Evolutionary conservation across 2,329 filamentous ascomycete species (phyloP).

Genomic region (Orbilia brochopaga): DNA sequence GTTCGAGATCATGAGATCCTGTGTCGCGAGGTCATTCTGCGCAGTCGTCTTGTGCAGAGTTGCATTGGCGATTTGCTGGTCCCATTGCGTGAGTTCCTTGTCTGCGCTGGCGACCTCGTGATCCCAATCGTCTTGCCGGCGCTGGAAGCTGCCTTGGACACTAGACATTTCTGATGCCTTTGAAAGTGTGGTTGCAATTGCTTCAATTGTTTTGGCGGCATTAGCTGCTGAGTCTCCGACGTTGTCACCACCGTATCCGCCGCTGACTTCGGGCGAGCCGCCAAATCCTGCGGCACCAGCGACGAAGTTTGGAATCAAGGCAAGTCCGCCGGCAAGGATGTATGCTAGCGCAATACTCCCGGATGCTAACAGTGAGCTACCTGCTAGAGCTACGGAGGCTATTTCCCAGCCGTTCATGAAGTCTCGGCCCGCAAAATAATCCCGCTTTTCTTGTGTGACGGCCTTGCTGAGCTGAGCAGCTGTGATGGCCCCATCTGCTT

Average conservation of each 20-base stretch:
- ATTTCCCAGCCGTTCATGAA: slow-evolving; percentile 9
- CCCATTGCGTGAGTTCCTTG: slow-evolving; percentile 10
- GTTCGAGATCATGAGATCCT: slow-evolving; percentile 16
- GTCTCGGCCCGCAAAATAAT: neutral
- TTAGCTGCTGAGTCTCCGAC: neutral
- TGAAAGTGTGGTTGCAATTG: neutral
- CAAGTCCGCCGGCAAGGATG: neutral
- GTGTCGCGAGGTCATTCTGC: slow-evolving; percentile 2
- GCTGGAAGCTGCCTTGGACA: slow-evolving; percentile 1
- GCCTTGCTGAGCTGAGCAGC: slow-evolving; percentile 15
- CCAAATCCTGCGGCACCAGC: slow-evolving; percentile 6
- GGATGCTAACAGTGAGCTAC: neutral
- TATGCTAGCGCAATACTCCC: neutral
- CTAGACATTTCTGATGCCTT: slow-evolving; percentile 7
- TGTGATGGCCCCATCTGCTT: slow-evolving; percentile 49
- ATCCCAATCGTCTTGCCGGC: slow-evolving; percentile 6
- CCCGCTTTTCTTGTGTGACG: neutral
- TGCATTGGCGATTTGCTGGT: slow-evolving; percentile 4
- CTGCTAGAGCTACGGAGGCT: neutral
- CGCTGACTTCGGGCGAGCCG: slow-evolving; percentile 2
- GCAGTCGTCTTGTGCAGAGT: neutral
- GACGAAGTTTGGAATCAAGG: slow-evolving; percentile 10
- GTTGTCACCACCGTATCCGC: neutral
- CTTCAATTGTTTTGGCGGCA: slow-evolving; percentile 6
- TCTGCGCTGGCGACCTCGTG: slow-evolving; percentile 10